Percentiles rank a stretch among this genome's conserved stretches.
These are phyloP conservation scores for Aphanocladium album DNA, from an alignment of 2,329 filamentous ascomycete genomes.

Conservation along the genomic window DNA sequence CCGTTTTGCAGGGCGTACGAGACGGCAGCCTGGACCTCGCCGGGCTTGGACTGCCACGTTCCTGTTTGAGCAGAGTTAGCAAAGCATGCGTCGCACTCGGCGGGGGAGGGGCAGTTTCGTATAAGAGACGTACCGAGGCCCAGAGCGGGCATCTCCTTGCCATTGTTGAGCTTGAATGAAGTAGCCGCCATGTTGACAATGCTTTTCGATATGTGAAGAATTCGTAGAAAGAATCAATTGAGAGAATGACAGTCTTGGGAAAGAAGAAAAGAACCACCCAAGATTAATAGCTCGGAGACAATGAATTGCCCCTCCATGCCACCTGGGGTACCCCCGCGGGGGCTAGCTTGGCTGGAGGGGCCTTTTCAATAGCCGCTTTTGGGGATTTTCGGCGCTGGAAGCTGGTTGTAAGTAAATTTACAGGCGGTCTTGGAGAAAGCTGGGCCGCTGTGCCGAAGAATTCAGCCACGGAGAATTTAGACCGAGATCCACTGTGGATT, in stretches of 20 bases:
- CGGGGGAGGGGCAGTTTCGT: not conserved
- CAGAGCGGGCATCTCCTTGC: slow-evolving; percentile 57
- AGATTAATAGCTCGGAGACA: not conserved
- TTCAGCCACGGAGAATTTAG: slow-evolving; percentile 1
- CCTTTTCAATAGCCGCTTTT: too few relatives aligned
- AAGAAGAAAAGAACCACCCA: too few relatives aligned
- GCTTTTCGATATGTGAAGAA: too few relatives aligned
- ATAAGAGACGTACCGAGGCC: slow-evolving; percentile 48
- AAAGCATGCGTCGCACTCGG: too few relatives aligned
- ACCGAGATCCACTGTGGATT: slow-evolving; percentile 1
- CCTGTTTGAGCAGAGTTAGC: slow-evolving; percentile 41
- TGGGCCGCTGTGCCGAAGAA: not conserved
- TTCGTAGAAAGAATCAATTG: too few relatives aligned
- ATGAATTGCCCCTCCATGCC: too few relatives aligned
- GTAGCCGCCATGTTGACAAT: slow-evolving; percentile 48
- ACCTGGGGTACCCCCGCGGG: too few relatives aligned
- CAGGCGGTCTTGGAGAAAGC: too few relatives aligned
- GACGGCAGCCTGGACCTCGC: slow-evolving; percentile 55
- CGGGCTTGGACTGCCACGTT: slow-evolving; percentile 59
- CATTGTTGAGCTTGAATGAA: slow-evolving; percentile 60
- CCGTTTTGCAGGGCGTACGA: slow-evolving; percentile 51
- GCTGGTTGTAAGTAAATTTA: too few relatives aligned
- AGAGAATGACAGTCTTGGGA: too few relatives aligned
- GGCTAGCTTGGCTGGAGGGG: too few relatives aligned
- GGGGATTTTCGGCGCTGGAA: too few relatives aligned